Evolutionary conservation across 2,329 filamentous ascomycete genomes (phyloP).

Genomic region (Nothophaeocryptopus gaeumannii): DNA sequence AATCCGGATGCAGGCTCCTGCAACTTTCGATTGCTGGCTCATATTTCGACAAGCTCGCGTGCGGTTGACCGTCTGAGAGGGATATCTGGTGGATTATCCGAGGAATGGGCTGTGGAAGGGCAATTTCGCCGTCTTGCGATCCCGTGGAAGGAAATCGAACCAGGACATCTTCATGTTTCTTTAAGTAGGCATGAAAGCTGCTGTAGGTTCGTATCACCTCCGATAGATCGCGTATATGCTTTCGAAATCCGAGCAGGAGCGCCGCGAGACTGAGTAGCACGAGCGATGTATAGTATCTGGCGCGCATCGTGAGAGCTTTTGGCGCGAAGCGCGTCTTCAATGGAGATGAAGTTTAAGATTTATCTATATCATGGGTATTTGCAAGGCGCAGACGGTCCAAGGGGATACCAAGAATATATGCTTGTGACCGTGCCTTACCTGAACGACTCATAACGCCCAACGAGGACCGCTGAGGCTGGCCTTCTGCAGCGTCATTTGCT

Average conservation of each 20-base stretch:
- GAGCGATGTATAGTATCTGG: constrained; percentile 10
- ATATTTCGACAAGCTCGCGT: constrained; percentile 22
- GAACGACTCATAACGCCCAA: background rate
- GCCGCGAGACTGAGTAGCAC: background rate
- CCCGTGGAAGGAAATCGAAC: constrained; percentile 18
- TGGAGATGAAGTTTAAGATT: background rate
- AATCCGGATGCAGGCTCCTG: constrained; percentile 23
- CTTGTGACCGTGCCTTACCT: no score
- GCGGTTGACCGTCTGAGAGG: constrained; percentile 20
- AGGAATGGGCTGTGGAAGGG: constrained; percentile 14
- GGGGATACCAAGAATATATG: no score
- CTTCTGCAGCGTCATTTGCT: no score
- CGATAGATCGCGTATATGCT: constrained; percentile 23
- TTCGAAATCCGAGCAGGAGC: constrained; percentile 11
- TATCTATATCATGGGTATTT: background rate
- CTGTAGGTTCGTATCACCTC: constrained; percentile 27
- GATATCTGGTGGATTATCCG: constrained; percentile 31
- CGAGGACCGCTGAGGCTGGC: background rate
- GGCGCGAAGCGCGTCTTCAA: background rate
- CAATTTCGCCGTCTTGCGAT: constrained; percentile 2
- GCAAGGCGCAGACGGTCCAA: background rate
- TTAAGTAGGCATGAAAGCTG: constrained; percentile 21
- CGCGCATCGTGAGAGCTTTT: constrained; percentile 6
- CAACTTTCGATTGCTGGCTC: constrained; percentile 23
- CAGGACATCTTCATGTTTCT: constrained; percentile 18